Percentiles rank a stretch among this genome's conserved stretches.
phyloP scores from a whole-genome alignment of 1,139 yeast genomes.

The Wickerhamomyces sp. region DNA sequence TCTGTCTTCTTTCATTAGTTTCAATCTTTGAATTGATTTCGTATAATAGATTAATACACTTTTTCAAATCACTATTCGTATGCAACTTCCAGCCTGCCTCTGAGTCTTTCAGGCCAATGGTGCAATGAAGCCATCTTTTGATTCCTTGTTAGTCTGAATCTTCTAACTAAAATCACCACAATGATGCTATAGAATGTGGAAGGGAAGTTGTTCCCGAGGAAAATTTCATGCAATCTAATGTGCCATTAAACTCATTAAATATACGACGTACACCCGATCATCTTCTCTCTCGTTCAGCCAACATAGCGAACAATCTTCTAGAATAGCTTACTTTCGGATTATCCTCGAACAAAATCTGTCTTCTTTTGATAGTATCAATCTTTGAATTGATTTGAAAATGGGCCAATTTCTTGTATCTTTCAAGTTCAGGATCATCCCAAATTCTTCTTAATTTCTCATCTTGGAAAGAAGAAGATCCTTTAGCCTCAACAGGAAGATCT shows the following conservation, averaged over 20 bases:
- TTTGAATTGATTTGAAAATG: constrained; percentile 3
- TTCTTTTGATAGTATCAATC: constrained; percentile 6
- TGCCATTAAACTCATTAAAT: no score
- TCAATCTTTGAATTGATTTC: constrained; percentile 6
- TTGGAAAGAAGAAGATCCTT: background rate
- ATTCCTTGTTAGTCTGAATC: no score
- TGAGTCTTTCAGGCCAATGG: no score
- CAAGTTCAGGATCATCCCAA: constrained; percentile 3
- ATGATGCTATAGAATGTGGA: no score
- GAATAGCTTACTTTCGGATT: constrained; percentile 3
- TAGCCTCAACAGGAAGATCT: background rate
- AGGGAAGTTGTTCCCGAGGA: no score
- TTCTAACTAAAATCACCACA: no score
- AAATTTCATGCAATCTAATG: no score
- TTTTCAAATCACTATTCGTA: no score
- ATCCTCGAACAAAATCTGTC: constrained; percentile 1
- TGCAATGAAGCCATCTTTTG: no score
- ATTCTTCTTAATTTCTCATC: background rate
- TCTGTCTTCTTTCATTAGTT: constrained; percentile 3
- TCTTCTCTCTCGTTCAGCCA: constrained; percentile 3
- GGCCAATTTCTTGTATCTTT: constrained; percentile 4
- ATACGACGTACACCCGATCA: no score
- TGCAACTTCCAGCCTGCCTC: no score
- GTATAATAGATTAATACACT: no score
- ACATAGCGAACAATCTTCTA: constrained; percentile 5